These are phyloP conservation scores for Coemansia sp. DNA, from an alignment of 192 early-diverging fungal genomes.

Conservation along the genomic window DNA sequence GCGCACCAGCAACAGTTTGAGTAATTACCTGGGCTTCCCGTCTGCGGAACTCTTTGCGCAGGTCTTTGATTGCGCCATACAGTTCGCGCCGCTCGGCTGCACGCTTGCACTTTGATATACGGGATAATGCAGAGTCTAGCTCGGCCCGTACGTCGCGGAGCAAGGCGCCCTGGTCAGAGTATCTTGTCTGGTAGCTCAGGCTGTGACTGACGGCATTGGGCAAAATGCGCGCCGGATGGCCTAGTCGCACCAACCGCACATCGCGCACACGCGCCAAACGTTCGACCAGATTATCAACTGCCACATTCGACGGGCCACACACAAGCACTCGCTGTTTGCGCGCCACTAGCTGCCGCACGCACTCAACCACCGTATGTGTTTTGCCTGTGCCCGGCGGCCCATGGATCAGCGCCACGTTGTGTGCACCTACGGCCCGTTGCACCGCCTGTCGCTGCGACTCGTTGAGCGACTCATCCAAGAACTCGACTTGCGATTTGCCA, in stretches of 20 bases:
- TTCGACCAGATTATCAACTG: conserved; percentile 86
- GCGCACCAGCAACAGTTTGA: conserved; percentile 58
- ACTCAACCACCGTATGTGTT: conserved; percentile 83
- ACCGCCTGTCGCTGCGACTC: conserved; percentile 72
- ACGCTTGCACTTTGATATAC: conserved; percentile 63
- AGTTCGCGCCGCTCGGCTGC: conserved; percentile 62
- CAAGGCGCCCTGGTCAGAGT: conserved; percentile 70
- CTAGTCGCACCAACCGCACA: conserved; percentile 72
- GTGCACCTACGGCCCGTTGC: conserved; percentile 56
- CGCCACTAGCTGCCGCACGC: conserved; percentile 71
- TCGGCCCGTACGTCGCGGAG: conserved; percentile 75
- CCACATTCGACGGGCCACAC: conserved; percentile 87
- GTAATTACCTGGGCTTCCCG: conserved; percentile 71
- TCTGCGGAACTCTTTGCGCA: conserved; percentile 66
- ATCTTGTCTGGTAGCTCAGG: conserved; percentile 66
- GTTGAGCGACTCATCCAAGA: conserved; percentile 64
- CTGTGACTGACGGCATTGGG: conserved; percentile 65
- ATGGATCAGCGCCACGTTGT: conserved; percentile 75
- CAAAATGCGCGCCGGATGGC: conserved; percentile 82
- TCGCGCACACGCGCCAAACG: conserved; percentile 60
- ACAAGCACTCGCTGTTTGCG: conserved; percentile 70
- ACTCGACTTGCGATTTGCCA: conserved; percentile 44
- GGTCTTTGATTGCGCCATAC: conserved; percentile 63
- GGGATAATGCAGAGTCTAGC: conserved; percentile 66
- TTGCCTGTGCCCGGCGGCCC: conserved; percentile 92